Evolutionary conservation across 2,329 filamentous ascomycete genomes (phyloP), one percentile per base, ranked within the genome.

Genomic region (Fusarium heterosporum): DNA sequence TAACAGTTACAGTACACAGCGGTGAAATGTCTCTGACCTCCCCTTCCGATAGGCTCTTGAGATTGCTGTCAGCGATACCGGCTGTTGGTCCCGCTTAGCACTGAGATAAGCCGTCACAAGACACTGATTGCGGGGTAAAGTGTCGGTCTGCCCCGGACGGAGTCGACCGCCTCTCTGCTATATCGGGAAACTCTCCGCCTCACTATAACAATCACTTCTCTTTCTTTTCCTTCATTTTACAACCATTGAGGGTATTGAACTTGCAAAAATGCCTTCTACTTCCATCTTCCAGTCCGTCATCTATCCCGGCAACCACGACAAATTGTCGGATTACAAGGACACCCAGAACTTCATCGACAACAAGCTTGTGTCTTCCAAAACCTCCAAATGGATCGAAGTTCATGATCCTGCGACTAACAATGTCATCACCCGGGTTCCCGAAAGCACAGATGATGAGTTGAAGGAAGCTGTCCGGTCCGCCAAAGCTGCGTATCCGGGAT

Each of bases 321-420:
- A 72, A 50, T 16, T 74, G 16, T 47, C 55, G 12, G 46, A 55
- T 2, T 34, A 52, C 1, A 51, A 83, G 68, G 86, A 92, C 74
- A 93, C 90, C 8, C 88, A 86, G 36, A 91, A 89, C 79, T 93
- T 93, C 77, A 77, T 93, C 64, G 85, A 93, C 81, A 93, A 93
- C 78, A 78, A 89, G 72, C 91, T 93, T 75, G 78, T 87, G 38
- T 77, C 83, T 28, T 92, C 89, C 7, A 78, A 84, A 69, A 80
- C 90, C 10, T 84, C 85, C 30, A 80, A 89, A 79, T 91, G 88
- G 83, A 91, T 93, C 74, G 89, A 92, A 66, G 81, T 93, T 66
- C 82, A 91, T 79, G 90, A 93, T 75, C 90, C 90, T 12, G 89
- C 90, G n/a, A 93, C 90, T 52, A 93, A 92, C 82, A 90, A 92